A percentile compares a stretch with the other conserved stretches of the same genome.
phyloP scores from a whole-genome alignment of 495 filamentous ascomycete species.

The Penicillium canescens region DNA sequence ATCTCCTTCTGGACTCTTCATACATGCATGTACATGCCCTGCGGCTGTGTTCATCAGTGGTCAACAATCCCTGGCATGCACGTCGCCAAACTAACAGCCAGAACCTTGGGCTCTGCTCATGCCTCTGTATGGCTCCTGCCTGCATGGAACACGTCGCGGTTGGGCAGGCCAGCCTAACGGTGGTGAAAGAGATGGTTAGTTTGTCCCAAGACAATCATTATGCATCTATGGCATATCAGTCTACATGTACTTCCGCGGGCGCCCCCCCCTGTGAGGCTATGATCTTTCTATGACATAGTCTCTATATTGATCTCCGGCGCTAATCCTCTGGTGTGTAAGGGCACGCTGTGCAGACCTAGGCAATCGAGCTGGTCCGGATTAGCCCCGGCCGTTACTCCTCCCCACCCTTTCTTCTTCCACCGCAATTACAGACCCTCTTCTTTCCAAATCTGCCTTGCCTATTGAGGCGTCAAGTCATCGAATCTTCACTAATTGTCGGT shows the following conservation, averaged over 20 bases:
- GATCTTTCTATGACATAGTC: constrained; percentile 15
- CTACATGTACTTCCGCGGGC: neutral
- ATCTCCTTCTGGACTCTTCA: constrained; percentile 5
- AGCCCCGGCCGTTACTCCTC: constrained; percentile 25
- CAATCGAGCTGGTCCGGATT: constrained; percentile 32
- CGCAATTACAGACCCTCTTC: constrained; percentile 26
- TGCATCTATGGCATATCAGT: constrained; percentile 6
- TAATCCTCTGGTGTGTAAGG: constrained; percentile 27
- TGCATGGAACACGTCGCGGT: constrained; percentile 24
- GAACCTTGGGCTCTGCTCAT: constrained; percentile 4
- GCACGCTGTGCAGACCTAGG: constrained; percentile 30
- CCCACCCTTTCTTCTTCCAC: constrained; percentile 26
- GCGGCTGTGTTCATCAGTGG: constrained; percentile 21
- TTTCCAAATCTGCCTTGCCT: constrained; percentile 41
- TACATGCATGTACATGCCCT: neutral
- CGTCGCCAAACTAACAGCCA: constrained; percentile 14
- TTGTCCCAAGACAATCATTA: constrained; percentile 18
- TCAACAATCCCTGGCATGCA: constrained; percentile 14
- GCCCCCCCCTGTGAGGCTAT: neutral
- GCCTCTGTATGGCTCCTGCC: constrained; percentile 18
- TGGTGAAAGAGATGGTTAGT: constrained; percentile 24
- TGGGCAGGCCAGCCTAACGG: constrained; percentile 24
- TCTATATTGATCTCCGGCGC: constrained; percentile 31
- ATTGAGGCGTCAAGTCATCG: constrained; percentile 28
- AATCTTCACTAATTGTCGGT: constrained; percentile 24